Evolutionary conservation across 805 yeast genomes (phyloP).

Genomic region (Candida glaebosa): DNA sequence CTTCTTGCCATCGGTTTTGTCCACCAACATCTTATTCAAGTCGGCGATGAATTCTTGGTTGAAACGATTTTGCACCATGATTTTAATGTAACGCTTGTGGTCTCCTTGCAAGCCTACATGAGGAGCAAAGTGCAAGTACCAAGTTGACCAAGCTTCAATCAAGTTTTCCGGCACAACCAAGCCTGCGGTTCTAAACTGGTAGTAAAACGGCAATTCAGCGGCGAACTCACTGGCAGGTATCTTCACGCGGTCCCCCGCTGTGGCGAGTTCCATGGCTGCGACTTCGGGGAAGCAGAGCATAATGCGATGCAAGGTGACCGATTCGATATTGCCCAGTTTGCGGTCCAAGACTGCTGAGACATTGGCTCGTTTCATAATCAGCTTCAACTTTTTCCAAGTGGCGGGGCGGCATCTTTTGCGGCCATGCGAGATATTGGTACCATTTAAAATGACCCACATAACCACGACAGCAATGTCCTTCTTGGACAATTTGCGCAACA

Average conservation of each 20-base stretch:
- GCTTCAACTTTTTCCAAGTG: not conserved
- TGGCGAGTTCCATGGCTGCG: not conserved
- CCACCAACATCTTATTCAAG: not conserved
- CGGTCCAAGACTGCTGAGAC: not conserved
- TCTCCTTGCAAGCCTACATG: not conserved
- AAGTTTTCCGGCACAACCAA: not conserved
- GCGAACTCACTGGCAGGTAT: not conserved
- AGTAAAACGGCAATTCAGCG: not conserved
- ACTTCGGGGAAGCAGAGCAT: not conserved
- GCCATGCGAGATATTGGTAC: not conserved
- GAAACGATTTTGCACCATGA: not conserved
- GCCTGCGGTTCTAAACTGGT: not conserved
- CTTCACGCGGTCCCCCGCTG: not conserved
- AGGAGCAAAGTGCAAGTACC: not conserved
- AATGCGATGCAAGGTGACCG: not conserved
- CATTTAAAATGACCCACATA: not conserved
- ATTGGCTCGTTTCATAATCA: not conserved
- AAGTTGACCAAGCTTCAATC: not conserved
- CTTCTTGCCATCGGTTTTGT: not conserved
- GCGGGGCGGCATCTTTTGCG: not conserved
- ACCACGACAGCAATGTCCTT: not conserved
- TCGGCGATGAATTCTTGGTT: not conserved
- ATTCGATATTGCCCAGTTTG: not conserved
- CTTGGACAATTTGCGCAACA: not conserved
- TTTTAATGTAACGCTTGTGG: not conserved